Evolutionary conservation across 208 protist species (phyloP).

Genomic region (Entamoeba histolytica): DNA sequence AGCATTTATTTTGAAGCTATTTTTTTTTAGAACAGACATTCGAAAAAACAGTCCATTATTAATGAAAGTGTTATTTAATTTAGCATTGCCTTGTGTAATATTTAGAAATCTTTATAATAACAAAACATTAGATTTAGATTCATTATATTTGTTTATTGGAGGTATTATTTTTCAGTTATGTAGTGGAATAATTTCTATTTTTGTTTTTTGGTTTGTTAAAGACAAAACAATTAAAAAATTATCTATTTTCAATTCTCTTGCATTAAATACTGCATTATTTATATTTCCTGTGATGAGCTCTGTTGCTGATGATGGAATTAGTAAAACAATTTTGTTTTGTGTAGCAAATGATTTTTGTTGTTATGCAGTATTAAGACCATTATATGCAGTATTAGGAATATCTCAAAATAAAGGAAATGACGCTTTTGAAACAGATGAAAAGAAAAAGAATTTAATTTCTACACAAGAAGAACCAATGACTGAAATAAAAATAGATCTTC

Average conservation of each 20-base stretch:
- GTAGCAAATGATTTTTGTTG: not conserved
- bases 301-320: not conserved
- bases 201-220: not conserved
- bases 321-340: not conserved
- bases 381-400: not conserved
- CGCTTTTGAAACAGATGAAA: not conserved
- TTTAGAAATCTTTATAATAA: not conserved
- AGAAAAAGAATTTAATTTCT: not conserved
- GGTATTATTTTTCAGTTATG: not conserved
- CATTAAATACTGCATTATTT: not conserved
- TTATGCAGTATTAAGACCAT: not conserved
- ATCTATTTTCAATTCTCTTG: not conserved
- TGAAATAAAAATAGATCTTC: not conserved
- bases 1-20: not conserved
- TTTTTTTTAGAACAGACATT: not conserved
- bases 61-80: not conserved
- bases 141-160: not conserved
- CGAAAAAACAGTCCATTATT: not conserved
- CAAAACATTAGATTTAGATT: not conserved
- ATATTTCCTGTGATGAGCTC: not conserved
- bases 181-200: not conserved
- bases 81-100: not conserved
- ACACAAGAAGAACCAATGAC: not conserved
- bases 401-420: not conserved
- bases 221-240: not conserved